A percentile compares a stretch with the other conserved stretches of the same genome.
phyloP scores from a whole-genome alignment of 192 early-diverging fungal species.

The Backusella macrospora region DNA sequence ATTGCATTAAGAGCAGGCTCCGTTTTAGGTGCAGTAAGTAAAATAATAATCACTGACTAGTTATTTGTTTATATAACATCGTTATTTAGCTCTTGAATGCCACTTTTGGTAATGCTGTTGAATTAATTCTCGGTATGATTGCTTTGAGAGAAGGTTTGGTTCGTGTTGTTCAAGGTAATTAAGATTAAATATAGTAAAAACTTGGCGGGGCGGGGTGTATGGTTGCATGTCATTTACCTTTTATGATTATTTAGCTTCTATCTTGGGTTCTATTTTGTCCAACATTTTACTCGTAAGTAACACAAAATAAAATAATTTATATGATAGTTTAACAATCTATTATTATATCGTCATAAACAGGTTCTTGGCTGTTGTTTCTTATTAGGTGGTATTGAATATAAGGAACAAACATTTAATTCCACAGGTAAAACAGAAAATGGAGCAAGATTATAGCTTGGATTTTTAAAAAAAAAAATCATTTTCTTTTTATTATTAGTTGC shows the following conservation, averaged over 20 bases:
- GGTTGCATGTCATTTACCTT: conserved; percentile 1
- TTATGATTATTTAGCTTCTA: conserved; percentile 49
- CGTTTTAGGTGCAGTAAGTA: conserved; percentile 35
- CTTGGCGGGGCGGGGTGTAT: background rate
- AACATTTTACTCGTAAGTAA: conserved; percentile 81
- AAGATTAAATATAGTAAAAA: background rate
- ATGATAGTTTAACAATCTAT: background rate
- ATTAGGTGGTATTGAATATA: conserved; percentile 72
- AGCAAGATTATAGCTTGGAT: background rate
- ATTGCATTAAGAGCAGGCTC: conserved; percentile 50
- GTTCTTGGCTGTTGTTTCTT: conserved; percentile 84
- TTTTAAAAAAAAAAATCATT: no score
- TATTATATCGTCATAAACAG: conserved; percentile 17
- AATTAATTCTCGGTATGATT: conserved; percentile 76
- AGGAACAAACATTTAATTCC: conserved; percentile 66
- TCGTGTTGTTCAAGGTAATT: conserved; percentile 62
- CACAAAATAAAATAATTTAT: background rate
- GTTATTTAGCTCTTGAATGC: conserved; percentile 33
- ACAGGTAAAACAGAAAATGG: conserved; percentile 40
- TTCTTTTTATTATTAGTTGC: conserved; percentile 44
- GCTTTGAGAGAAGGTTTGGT: conserved; percentile 64
- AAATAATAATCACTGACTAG: background rate
- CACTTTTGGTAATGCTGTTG: conserved; percentile 77
- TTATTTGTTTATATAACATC: background rate
- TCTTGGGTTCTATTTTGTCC: conserved; percentile 92